phyloP scores from a whole-genome alignment of 768 basidiomycete genomes.

The Suillus subalutaceus region DNA sequence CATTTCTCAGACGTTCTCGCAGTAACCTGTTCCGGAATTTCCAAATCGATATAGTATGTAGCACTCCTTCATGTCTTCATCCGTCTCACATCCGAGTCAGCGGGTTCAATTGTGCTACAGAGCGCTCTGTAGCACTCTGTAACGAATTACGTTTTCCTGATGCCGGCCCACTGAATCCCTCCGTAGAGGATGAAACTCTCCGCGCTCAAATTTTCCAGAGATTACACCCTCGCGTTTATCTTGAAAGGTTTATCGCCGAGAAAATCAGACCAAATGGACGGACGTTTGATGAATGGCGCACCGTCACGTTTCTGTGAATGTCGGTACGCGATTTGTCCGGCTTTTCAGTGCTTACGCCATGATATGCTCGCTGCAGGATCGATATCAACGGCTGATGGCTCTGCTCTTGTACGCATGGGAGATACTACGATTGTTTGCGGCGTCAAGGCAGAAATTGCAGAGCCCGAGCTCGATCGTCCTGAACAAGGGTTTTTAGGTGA shows the following conservation, averaged over 20 bases:
- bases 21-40: neutral
- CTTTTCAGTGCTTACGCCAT: conserved; percentile 5
- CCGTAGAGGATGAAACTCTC: conserved; percentile 19
- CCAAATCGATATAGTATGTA: neutral
- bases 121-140: too few relatives aligned
- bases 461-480: conserved; percentile 80
- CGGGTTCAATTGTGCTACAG: too few relatives aligned
- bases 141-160: too few relatives aligned
- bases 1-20: too few relatives aligned
- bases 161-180: too few relatives aligned
- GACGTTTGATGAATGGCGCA: conserved; percentile 66
- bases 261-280: conserved; percentile 85
- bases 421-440: conserved; percentile 96
- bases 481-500: conserved; percentile 82
- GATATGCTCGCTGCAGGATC: conserved; percentile 58
- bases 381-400: conserved; percentile 92
- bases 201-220: conserved; percentile 71
- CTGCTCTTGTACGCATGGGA: conserved; percentile 87
- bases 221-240: conserved; percentile 85
- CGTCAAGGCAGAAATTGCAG: conserved; percentile 92
- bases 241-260: conserved; percentile 83
- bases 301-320: conserved; percentile 76
- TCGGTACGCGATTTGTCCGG: conserved; percentile 57
- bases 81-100: too few relatives aligned
- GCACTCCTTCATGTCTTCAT: neutral